These are phyloP conservation scores for Apiotrichum sp. DNA, from an alignment of 1,284 basidiomycete species.

Conservation along the genomic window DNA sequence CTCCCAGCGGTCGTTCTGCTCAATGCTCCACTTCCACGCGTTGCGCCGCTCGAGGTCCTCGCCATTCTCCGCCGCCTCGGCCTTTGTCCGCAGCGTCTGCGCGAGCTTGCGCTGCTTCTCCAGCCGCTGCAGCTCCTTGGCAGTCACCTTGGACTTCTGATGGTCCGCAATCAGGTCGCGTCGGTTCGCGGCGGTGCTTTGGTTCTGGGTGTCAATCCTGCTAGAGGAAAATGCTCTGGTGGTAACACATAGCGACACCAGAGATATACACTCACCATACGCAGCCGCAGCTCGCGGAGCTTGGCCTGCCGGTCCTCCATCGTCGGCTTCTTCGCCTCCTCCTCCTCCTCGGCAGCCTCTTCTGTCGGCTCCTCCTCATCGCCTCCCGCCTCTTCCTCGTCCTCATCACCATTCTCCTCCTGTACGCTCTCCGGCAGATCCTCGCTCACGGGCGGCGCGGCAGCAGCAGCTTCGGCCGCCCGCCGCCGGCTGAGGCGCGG, in stretches of 20 bases:
- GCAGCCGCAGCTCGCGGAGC: slow-evolving; percentile 64
- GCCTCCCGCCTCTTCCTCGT: slow-evolving; percentile 8
- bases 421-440: slow-evolving; percentile 9
- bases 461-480: not conserved
- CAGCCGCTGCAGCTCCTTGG: slow-evolving; percentile 68
- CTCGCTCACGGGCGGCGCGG: slow-evolving; percentile 5
- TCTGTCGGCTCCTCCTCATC: slow-evolving; percentile 6
- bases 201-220: slow-evolving; percentile 52
- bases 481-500: slow-evolving; percentile 12
- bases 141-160: slow-evolving; percentile 64
- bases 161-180: slow-evolving; percentile 75
- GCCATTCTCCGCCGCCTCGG: slow-evolving; percentile 79
- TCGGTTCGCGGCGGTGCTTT: slow-evolving; percentile 72
- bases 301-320: slow-evolving; percentile 71
- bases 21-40: slow-evolving; percentile 90
- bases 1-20: slow-evolving; percentile 93
- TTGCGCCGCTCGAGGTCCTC: slow-evolving; percentile 65
- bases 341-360: slow-evolving; percentile 13
- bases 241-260: not conserved
- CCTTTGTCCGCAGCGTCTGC: slow-evolving; percentile 75
- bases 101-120: slow-evolving; percentile 84
- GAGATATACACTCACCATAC: slow-evolving; percentile 57
- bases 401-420: slow-evolving; percentile 5
- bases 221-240: no score
- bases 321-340: slow-evolving; percentile 5